Evolutionary conservation across 2,329 filamentous ascomycete genomes (phyloP), one percentile per base, ranked within the genome.

Genomic region (Epichloe festucae): DNA sequence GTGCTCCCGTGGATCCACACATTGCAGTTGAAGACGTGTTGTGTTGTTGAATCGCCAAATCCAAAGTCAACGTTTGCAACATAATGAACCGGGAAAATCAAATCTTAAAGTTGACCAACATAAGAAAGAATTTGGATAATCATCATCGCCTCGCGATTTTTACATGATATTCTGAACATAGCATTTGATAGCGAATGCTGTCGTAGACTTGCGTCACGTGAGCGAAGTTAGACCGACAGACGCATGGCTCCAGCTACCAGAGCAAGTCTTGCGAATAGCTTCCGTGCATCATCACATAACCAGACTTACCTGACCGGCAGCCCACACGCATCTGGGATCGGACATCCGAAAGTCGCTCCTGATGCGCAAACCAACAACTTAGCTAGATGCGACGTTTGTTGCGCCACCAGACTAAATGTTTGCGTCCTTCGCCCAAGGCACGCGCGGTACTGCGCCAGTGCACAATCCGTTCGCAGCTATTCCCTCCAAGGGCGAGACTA

Each of bases 341-440:
- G 51, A 19, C 34, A 34, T 39, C 41, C 36, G 11, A 53, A 35
- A 47, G 17, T 31, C 19, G 12, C 56, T 58, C 60, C 55, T 58
- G 60, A 70, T 70, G 67, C 60, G 56, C 60, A 60, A 61, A 60
- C 61, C 55, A 48, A 61, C 54, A 56, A 51, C 54, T 52, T 58
- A 59, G 65, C 62, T 69, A 67, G 64, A 60, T 65, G 68, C 67
- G 65, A 69, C 67, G 58, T 55, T 55, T 54, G 66, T 68, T 68
- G 68, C 67, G 67, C 66, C 66, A 64, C 67, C 66, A 59, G 10
- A 63, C 59, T 61, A 63, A 59, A 70, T 70, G 67, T 65, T 66
- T 62, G 65, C 67, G 53, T 56, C 64, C 51, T 63, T 68, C 53
- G 60, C 63, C 57, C 63, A 65, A 58, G 60, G 65, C 59, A 63